Conservation (phyloP, 768 basidiomycete genomes). For the Mycena haematopus region DNA sequence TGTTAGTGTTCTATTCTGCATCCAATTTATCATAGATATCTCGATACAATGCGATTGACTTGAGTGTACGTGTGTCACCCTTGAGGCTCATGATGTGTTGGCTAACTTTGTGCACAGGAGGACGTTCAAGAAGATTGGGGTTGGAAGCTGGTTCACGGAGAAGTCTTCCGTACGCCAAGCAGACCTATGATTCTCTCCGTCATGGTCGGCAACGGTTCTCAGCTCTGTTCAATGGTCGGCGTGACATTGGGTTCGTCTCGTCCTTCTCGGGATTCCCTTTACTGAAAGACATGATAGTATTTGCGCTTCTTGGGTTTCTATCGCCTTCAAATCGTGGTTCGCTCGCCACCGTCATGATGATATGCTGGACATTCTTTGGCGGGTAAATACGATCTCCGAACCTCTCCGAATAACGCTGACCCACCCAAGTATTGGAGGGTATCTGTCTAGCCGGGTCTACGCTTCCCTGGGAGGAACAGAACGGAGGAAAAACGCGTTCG, state of each 20-base stretch:
- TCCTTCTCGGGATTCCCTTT: background rate
- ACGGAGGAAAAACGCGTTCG: slow-evolving; percentile 80
- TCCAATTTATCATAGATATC: slow-evolving; percentile 62
- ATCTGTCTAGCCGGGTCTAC: slow-evolving; percentile 85
- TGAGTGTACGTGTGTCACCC: slow-evolving; percentile 61
- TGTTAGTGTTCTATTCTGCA: slow-evolving; percentile 3
- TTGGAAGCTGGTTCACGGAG: slow-evolving; percentile 97
- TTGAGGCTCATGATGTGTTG: background rate
- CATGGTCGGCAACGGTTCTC: slow-evolving; percentile 89
- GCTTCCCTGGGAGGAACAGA: slow-evolving; percentile 79
- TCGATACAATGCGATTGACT: slow-evolving; percentile 93
- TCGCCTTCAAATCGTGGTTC: slow-evolving; percentile 96
- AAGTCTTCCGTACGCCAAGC: slow-evolving; percentile 88
- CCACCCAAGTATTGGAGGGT: slow-evolving; percentile 77
- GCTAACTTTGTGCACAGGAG: slow-evolving; percentile 55
- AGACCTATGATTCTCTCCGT: slow-evolving; percentile 81
- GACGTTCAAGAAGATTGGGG: slow-evolving; percentile 98
- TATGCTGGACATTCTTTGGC: slow-evolving; percentile 95
- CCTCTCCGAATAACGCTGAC: slow-evolving; percentile 12
- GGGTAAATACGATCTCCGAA: slow-evolving; percentile 49
- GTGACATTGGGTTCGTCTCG: slow-evolving; percentile 76
- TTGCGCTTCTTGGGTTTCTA: slow-evolving; percentile 85
- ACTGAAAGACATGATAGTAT: slow-evolving; percentile 16
- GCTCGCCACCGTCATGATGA: slow-evolving; percentile 91
- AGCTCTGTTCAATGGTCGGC: slow-evolving; percentile 83